Evolutionary conservation across 176 grass and related monocot species (phyloP).

Genomic region (Bonia amplexicaulis): DNA sequence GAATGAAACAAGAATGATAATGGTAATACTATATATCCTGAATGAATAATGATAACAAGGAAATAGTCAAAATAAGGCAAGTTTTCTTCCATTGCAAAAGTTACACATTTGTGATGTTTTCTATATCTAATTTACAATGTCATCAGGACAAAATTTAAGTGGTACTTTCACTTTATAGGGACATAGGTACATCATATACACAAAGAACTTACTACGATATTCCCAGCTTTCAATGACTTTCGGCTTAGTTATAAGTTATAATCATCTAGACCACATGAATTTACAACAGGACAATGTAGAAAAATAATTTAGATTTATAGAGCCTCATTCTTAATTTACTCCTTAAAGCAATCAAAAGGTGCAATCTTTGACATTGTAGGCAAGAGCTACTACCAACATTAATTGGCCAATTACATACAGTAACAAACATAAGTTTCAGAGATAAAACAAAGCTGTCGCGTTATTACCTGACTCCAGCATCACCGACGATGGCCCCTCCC

Average conservation of each 20-base stretch:
- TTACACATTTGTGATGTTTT: not conserved
- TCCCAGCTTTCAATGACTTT: not conserved
- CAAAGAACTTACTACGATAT: not conserved
- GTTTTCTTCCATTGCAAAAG: not conserved
- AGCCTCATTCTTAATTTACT: not conserved
- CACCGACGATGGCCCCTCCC: constrained; percentile 66
- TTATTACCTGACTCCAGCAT: constrained; percentile 96
- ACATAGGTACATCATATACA: not conserved
- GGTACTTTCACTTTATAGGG: no score
- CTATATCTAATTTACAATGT: not conserved
- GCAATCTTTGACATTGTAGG: not conserved
- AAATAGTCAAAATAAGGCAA: no score
- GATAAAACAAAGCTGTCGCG: no score
- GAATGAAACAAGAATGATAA: not conserved
- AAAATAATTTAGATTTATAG: not conserved
- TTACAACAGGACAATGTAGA: not conserved
- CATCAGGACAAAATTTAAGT: not conserved
- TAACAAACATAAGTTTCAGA: not conserved
- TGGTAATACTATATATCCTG: no score
- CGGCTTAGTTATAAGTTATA: not conserved
- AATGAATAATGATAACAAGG: no score
- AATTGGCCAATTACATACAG: not conserved
- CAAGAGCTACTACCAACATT: not conserved
- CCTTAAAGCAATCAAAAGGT: not conserved
- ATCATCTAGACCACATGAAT: not conserved